Evolutionary conservation across 2,329 filamentous ascomycete species (phyloP).

Genomic region (Pyricularia sp.): DNA sequence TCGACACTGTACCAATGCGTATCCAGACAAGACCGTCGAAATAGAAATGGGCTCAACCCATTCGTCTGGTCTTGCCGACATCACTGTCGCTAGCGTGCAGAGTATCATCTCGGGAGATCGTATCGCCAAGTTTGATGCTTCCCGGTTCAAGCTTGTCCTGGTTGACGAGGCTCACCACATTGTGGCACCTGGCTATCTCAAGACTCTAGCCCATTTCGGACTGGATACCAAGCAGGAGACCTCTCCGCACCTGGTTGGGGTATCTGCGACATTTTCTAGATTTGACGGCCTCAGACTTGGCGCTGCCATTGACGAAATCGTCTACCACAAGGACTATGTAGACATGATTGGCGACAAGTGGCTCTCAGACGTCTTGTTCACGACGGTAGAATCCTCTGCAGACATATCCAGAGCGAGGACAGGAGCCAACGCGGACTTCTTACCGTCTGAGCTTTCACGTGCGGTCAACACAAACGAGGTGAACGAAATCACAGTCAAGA

Average conservation of each 20-base stretch:
- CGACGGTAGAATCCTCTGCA: conserved; percentile 75
- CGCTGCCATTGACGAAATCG: conserved; percentile 84
- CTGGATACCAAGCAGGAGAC: conserved; percentile 37
- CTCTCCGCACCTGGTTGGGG: conserved; percentile 69
- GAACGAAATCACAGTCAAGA: conserved; percentile 77
- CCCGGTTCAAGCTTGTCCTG: conserved; percentile 75
- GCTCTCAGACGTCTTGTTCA: conserved; percentile 88
- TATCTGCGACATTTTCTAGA: conserved; percentile 67
- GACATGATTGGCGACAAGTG: conserved; percentile 77
- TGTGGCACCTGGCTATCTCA: conserved; percentile 72
- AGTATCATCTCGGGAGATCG: conserved; percentile 72
- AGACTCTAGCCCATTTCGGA: conserved; percentile 68
- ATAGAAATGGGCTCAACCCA: conserved; percentile 81
- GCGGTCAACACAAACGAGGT: conserved; percentile 74
- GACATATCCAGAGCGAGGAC: conserved; percentile 65
- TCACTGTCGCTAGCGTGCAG: conserved; percentile 84
- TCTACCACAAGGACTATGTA: conserved; percentile 74
- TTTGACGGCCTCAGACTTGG: conserved; percentile 80
- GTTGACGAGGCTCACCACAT: conserved; percentile 98
- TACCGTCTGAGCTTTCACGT: conserved; percentile 63
- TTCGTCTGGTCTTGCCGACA: conserved; percentile 75
- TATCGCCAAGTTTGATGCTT: conserved; percentile 73
- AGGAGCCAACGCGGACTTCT: conserved; percentile 67
- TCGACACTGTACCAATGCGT: conserved; percentile 69
- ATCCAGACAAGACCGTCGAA: conserved; percentile 73